These are phyloP conservation scores for Salix koriyanagi DNA, from an alignment of 345 rosid species.

Conservation along the genomic window DNA sequence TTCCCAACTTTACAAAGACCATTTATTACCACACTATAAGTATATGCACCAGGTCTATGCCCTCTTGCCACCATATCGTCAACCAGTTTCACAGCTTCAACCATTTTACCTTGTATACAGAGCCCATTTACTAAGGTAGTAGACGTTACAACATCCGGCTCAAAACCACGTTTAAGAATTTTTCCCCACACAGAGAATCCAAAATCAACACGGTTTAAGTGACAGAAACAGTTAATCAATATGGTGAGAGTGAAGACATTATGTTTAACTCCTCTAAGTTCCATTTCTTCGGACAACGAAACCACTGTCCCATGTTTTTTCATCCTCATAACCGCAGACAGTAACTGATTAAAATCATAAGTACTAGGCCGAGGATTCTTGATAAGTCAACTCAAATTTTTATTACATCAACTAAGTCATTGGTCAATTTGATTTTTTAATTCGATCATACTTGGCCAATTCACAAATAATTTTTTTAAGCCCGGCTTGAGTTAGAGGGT, in stretches of 20 bases:
- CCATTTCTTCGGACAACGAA: not conserved
- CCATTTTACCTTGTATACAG: not conserved
- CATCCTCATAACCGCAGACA: not conserved
- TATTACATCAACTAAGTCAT: too few species aligned
- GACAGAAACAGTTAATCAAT: constrained; percentile 1
- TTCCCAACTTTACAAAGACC: not conserved
- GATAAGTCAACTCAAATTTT: not conserved
- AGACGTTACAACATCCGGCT: not conserved
- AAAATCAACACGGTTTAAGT: not conserved
- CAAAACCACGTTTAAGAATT: not conserved
- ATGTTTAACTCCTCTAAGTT: not conserved
- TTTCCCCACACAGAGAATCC: not conserved
- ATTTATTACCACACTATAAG: not conserved
- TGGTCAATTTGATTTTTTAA: too few species aligned
- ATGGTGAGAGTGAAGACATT: not conserved
- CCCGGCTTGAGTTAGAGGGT: too few species aligned
- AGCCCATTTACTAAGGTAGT: too few species aligned
- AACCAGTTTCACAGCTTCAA: not conserved
- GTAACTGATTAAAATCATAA: not conserved
- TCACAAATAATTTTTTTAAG: too few species aligned
- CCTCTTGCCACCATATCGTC: not conserved
- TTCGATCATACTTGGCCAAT: too few species aligned
- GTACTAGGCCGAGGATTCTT: not conserved
- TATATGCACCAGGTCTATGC: not conserved
- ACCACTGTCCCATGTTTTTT: not conserved